A percentile compares a stretch with the other conserved stretches of the same genome.
Conservation (phyloP, 2,329 filamentous ascomycete species). For the Tetracladium maxilliforme region DNA sequence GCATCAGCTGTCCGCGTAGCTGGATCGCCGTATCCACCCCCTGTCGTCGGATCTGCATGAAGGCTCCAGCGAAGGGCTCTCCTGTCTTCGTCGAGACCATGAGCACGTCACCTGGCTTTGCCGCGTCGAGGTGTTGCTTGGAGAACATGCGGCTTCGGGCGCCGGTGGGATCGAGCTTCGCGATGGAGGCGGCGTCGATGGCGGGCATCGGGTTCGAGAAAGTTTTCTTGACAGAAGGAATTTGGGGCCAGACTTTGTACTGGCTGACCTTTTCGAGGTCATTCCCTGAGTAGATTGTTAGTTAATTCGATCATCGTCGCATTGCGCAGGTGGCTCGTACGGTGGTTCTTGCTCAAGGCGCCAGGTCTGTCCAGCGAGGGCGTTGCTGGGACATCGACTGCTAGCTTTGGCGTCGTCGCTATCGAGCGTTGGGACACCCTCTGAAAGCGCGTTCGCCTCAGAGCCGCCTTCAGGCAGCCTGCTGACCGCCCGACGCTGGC, state of each 20-base stretch:
- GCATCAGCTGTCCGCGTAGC: slow-evolving; percentile 72
- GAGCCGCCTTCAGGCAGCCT: too few species aligned
- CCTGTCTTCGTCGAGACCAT: slow-evolving; percentile 74
- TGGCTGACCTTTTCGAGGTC: too few species aligned
- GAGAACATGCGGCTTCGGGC: slow-evolving; percentile 72
- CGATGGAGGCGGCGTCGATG: slow-evolving; percentile 55
- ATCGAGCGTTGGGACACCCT: not conserved
- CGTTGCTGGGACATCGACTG: too few species aligned
- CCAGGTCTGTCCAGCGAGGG: too few species aligned
- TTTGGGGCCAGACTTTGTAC: slow-evolving; percentile 33
- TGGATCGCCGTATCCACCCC: slow-evolving; percentile 82
- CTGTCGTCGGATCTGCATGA: slow-evolving; percentile 73
- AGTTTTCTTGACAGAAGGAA: slow-evolving; percentile 35
- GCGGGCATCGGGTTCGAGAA: slow-evolving; percentile 54
- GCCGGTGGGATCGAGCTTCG: slow-evolving; percentile 69
- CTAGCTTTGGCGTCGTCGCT: too few species aligned
- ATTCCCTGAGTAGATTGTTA: too few species aligned
- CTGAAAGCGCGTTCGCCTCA: not conserved
- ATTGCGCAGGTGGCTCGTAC: slow-evolving; percentile 1
- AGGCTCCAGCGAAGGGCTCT: slow-evolving; percentile 83
- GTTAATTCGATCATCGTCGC: slow-evolving; percentile 1
- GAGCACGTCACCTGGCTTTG: slow-evolving; percentile 77
- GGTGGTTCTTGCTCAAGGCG: too few species aligned
- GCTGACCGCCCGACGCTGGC: too few species aligned
- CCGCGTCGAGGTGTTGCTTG: slow-evolving; percentile 60